Evolutionary conservation across 2,329 filamentous ascomycete species (phyloP).

Genomic region (Neonectria ditissima): DNA sequence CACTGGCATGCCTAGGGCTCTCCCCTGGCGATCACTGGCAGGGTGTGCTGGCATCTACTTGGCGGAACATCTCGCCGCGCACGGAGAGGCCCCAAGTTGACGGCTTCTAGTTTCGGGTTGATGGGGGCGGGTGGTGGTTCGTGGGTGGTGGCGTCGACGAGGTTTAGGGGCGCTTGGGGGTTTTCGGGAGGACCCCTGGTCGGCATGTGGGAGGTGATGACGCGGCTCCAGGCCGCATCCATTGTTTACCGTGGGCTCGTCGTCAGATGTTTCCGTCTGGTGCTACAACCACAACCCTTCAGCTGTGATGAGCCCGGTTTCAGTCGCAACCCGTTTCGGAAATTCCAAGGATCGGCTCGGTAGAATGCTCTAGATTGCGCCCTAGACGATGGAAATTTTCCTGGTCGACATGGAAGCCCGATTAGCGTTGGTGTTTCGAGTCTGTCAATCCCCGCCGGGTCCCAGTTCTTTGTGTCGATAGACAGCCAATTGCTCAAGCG

Average conservation of each 20-base stretch:
- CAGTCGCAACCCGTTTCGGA: slow-evolving; percentile 41
- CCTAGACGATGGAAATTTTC: slow-evolving; percentile 4
- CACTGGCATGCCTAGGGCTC: neutral
- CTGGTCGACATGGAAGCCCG: slow-evolving; percentile 3
- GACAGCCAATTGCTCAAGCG: neutral
- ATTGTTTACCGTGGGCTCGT: slow-evolving; percentile 29
- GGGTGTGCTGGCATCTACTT: slow-evolving; percentile 35
- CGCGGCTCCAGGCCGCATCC: slow-evolving; percentile 32
- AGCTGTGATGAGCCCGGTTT: slow-evolving; percentile 34
- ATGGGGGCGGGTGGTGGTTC: slow-evolving; percentile 19
- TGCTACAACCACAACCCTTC: slow-evolving; percentile 24
- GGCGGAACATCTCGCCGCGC: slow-evolving; percentile 38
- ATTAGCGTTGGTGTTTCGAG: slow-evolving; percentile 17
- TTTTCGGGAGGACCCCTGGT: slow-evolving; percentile 12
- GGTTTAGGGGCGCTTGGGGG: slow-evolving; percentile 1
- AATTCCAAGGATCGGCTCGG: slow-evolving; percentile 30
- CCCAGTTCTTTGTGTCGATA: slow-evolving; percentile 1
- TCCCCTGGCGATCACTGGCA: slow-evolving; percentile 38
- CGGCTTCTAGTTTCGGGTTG: slow-evolving; percentile 39
- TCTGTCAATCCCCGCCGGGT: slow-evolving; percentile 6
- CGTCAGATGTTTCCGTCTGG: slow-evolving; percentile 38
- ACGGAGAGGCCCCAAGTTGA: slow-evolving; percentile 22
- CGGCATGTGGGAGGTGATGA: slow-evolving; percentile 33
- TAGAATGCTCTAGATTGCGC: slow-evolving; percentile 22
- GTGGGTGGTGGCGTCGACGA: slow-evolving; percentile 16